Conservation (phyloP, 2,329 filamentous ascomycete genomes). For the Ophiostoma perfectum region DNA sequence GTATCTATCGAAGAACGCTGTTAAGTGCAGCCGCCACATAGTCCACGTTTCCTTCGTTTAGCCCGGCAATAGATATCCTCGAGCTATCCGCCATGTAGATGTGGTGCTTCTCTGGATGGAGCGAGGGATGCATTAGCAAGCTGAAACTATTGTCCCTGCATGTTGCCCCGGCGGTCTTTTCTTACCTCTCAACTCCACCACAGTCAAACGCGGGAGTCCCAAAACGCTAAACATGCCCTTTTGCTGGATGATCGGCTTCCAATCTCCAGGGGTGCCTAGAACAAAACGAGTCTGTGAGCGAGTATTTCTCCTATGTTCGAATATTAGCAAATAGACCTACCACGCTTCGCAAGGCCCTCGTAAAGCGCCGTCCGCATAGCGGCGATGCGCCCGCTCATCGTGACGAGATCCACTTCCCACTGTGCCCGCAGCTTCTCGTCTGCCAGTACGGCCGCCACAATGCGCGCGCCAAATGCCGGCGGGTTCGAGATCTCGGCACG, state of each 20-base stretch:
- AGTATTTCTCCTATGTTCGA: too few species aligned
- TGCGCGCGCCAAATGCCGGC: slow-evolving; percentile 86
- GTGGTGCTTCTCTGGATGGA: slow-evolving; percentile 47
- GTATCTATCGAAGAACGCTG: slow-evolving; percentile 18
- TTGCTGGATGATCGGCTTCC: slow-evolving; percentile 97
- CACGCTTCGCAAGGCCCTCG: slow-evolving; percentile 72
- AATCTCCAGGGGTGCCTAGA: slow-evolving; percentile 68
- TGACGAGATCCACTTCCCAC: slow-evolving; percentile 86
- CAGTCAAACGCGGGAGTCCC: slow-evolving; percentile 68
- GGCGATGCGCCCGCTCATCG: slow-evolving; percentile 94
- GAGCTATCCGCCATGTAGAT: slow-evolving; percentile 97
- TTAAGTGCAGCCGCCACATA: slow-evolving; percentile 89
- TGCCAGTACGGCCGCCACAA: slow-evolving; percentile 79
- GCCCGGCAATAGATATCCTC: slow-evolving; percentile 95
- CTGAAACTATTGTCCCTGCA: too few species aligned
- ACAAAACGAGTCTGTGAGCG: too few species aligned
- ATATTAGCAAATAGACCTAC: slow-evolving; percentile 27
- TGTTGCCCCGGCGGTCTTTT: too few species aligned
- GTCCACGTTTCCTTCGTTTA: slow-evolving; percentile 86
- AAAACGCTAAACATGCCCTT: slow-evolving; percentile 99
- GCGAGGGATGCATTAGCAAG: too few species aligned
- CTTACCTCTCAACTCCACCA: slow-evolving; percentile 59
- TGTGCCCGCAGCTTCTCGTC: slow-evolving; percentile 73
- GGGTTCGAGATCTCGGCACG: slow-evolving; percentile 97
- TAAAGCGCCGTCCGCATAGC: slow-evolving; percentile 79